Evolutionary conservation across 306 rosid species (phyloP), one percentile per base, ranked within the genome.

Genomic region (Styphnolobium japonicum): DNA sequence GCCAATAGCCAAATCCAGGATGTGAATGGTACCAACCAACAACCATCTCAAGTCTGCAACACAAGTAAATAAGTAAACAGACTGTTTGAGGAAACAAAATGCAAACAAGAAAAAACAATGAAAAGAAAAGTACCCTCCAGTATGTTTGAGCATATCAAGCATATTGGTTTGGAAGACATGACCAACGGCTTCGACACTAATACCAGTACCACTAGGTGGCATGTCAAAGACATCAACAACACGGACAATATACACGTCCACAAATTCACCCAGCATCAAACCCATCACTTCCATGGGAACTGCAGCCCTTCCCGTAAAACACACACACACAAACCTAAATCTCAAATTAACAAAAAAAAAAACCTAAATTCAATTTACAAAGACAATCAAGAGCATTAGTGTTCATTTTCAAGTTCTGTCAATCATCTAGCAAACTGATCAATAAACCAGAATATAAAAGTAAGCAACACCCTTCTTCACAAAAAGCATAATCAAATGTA

Each of bases 271-370:
- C 19, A 90, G 77, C 94, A 90, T 88, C 90, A 90, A 82, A 1
- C 94, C 94, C 94, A 90, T 90, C 15, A 90, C 92, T 64, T 90
- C 94, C 94, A 90, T 90, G 15, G 94, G 94, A 48, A 90, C 94
- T 29, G 92, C 94, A 14, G 92, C 94, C 51, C 94, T 82, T 33
- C 94, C 94, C 88, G 67, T 53, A 56, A 19, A 15, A n/a, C 78
- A 81, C 58, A 81, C n/a, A n/a, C n/a, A n/a, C n/a, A n/a, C n/a
- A n/a, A n/a, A n/a, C n/a, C n/a, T n/a, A n/a, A n/a, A n/a, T n/a
- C n/a, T n/a, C n/a, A n/a, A n/a, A n/a, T n/a, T n/a, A n/a, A n/a
- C n/a, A n/a, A n/a, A n/a, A n/a, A n/a, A n/a, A n/a, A n/a, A n/a
- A n/a, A n/a, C n/a, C n/a, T 5, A 36, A 36, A 36, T 36, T 36